Evolutionary conservation across 2,329 filamentous ascomycete genomes (phyloP).

Genomic region (Hymenoscyphus repandus): DNA sequence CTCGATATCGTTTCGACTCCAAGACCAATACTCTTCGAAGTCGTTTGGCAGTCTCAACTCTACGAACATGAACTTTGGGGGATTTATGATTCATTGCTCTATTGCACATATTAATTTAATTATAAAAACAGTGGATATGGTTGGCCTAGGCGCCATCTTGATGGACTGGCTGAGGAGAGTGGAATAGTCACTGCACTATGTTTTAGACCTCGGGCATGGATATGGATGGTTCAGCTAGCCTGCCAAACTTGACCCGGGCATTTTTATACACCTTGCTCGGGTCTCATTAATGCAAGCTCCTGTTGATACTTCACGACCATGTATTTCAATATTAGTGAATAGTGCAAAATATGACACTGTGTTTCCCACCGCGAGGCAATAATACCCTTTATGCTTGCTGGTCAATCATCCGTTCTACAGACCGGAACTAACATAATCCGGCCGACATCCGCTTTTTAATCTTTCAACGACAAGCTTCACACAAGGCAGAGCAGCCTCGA

Average conservation of each 20-base stretch:
- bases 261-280: too few relatives aligned
- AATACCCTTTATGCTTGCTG: too few relatives aligned
- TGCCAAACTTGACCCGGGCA: not conserved
- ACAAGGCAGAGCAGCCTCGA: too few relatives aligned
- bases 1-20: slow-evolving; percentile 3
- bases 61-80: not conserved
- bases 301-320: too few relatives aligned
- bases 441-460: too few relatives aligned
- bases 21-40: not conserved
- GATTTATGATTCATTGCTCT: slow-evolving; percentile 3
- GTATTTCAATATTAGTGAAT: too few relatives aligned
- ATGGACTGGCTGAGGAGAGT: not conserved
- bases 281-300: too few relatives aligned
- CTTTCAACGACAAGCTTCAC: too few relatives aligned
- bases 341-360: too few relatives aligned
- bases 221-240: slow-evolving; percentile 7
- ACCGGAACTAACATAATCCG: too few relatives aligned
- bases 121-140: not conserved
- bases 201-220: not conserved
- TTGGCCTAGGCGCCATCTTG: not conserved
- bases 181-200: not conserved
- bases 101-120: slow-evolving; percentile 13
- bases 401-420: too few relatives aligned
- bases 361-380: too few relatives aligned
- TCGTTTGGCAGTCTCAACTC: not conserved